Evolutionary conservation across 2,329 filamentous ascomycete species (phyloP).

Genomic region (Ophiostoma triangulosporum): DNA sequence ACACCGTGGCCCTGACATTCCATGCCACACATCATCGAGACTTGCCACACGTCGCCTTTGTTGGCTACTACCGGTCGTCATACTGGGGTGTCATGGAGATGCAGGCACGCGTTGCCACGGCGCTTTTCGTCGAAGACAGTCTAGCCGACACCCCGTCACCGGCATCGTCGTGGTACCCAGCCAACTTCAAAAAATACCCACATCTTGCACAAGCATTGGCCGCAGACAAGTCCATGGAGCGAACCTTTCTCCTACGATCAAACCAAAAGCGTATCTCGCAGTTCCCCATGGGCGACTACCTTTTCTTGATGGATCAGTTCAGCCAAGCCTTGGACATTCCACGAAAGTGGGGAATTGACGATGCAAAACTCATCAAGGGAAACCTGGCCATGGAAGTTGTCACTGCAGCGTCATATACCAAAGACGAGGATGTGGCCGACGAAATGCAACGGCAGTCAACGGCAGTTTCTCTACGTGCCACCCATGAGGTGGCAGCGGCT

Average conservation of each 20-base stretch:
- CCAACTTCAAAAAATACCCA: slow-evolving; percentile 13
- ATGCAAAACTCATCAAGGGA: slow-evolving; percentile 18
- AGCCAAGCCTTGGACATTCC: slow-evolving; percentile 42
- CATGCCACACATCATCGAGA: slow-evolving; percentile 49
- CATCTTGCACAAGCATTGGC: slow-evolving; percentile 27
- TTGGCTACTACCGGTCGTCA: slow-evolving; percentile 72
- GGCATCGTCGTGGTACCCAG: slow-evolving; percentile 1
- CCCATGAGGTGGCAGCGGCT: slow-evolving; percentile 27
- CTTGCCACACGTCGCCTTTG: slow-evolving; percentile 56
- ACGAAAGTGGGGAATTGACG: slow-evolving; percentile 15
- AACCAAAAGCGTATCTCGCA: slow-evolving; percentile 42
- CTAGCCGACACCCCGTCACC: slow-evolving; percentile 21
- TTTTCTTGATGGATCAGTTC: slow-evolving; percentile 62
- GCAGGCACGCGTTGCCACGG: slow-evolving; percentile 58
- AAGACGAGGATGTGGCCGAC: background rate
- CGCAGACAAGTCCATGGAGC: slow-evolving; percentile 30
- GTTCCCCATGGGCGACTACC: slow-evolving; percentile 75
- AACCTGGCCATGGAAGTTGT: slow-evolving; percentile 38
- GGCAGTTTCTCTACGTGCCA: slow-evolving; percentile 29
- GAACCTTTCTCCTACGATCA: slow-evolving; percentile 36
- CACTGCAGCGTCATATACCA: slow-evolving; percentile 40
- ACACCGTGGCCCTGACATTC: slow-evolving; percentile 55
- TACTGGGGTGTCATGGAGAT: slow-evolving; percentile 84
- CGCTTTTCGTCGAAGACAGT: slow-evolving; percentile 31
- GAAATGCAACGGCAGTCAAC: slow-evolving; percentile 12